Evolutionary conservation across 2,329 filamentous ascomycete genomes (phyloP).

Genomic region (Verticillium albo-atrum): DNA sequence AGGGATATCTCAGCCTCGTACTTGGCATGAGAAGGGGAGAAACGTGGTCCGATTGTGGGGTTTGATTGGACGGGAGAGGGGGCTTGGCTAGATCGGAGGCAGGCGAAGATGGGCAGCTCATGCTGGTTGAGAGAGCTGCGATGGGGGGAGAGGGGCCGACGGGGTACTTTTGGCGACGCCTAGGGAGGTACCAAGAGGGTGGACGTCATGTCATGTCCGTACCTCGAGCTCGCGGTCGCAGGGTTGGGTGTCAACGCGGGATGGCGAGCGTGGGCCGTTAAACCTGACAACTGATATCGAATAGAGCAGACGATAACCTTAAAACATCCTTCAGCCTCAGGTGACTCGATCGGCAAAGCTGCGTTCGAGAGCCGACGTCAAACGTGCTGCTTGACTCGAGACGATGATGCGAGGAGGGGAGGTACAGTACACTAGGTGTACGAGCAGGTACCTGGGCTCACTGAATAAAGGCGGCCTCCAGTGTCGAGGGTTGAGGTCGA

Average conservation of each 20-base stretch:
- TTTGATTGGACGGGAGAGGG: conserved; percentile 12
- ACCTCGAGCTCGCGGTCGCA: too few relatives aligned
- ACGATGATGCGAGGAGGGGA: not conserved
- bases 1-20: conserved; percentile 15
- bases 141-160: not conserved
- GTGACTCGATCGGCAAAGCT: not conserved
- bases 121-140: not conserved
- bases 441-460: not conserved
- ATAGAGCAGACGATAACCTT: not conserved
- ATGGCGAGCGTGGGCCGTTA: too few relatives aligned
- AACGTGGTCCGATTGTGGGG: conserved; percentile 14
- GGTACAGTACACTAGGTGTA: not conserved
- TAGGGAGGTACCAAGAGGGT: not conserved
- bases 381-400: not conserved
- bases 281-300: too few relatives aligned
- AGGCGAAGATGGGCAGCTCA: not conserved
- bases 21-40: conserved; percentile 15
- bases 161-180: not conserved
- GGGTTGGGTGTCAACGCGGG: too few relatives aligned
- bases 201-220: not conserved
- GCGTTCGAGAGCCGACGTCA: not conserved
- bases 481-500: not conserved
- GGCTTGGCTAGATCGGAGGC: conserved; percentile 1
- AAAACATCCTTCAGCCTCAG: not conserved
- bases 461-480: not conserved